phyloP scores from a whole-genome alignment of 208 protist genomes.

The Tritrichomonas musculus region DNA sequence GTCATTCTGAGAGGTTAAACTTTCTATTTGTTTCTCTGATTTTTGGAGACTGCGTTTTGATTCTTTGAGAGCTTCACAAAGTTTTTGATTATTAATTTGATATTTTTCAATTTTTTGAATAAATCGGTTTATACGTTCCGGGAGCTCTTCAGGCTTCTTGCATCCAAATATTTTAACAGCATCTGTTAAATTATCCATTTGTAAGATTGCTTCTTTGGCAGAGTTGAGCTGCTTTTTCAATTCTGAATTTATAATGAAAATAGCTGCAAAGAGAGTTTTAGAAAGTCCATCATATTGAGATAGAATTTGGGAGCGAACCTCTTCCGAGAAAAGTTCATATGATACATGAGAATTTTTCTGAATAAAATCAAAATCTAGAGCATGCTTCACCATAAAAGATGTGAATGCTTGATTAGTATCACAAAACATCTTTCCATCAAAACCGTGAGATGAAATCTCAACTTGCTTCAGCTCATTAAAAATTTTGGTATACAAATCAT shows the following conservation, averaged over 20 bases:
- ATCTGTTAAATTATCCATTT: background rate
- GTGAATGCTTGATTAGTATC: background rate
- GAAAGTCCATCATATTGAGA: background rate
- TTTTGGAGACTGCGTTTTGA: background rate
- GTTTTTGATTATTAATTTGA: background rate
- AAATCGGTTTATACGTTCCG: background rate
- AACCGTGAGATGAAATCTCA: background rate
- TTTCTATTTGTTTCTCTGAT: background rate
- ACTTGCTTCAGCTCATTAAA: background rate
- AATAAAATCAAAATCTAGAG: background rate
- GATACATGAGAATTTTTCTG: background rate
- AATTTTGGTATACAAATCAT: background rate
- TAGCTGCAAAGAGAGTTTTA: background rate
- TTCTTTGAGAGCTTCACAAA: background rate
- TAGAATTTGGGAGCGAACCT: background rate
- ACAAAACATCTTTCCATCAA: background rate
- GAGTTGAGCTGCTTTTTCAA: background rate
- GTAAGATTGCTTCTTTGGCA: background rate
- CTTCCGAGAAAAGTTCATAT: background rate
- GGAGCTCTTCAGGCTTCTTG: background rate
- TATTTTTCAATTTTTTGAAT: background rate
- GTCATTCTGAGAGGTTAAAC: background rate
- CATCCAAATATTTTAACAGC: background rate
- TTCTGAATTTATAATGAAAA: background rate
- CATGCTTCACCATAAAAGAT: background rate